phyloP scores from a whole-genome alignment of 352 stramenopile species.

The Globisporangium splendens region DNA sequence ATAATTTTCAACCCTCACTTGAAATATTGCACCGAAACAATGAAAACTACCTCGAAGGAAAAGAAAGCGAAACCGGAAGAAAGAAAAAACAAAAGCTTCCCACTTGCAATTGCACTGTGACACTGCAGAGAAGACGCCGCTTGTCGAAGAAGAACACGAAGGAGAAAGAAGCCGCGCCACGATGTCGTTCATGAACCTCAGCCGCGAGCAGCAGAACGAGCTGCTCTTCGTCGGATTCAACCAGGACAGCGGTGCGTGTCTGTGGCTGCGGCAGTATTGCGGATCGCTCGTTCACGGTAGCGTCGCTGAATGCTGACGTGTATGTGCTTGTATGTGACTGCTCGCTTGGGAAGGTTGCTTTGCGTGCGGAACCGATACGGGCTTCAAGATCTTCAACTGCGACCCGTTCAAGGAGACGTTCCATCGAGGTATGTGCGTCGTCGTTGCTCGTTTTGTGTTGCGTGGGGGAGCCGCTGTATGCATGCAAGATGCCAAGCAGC shows the following conservation, averaged over 20 bases:
- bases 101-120: neutral
- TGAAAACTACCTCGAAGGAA: neutral
- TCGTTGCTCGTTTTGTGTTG: conserved; percentile 1
- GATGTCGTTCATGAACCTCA: conserved; percentile 83
- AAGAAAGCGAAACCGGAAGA: neutral
- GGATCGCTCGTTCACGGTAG: neutral
- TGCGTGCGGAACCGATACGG: conserved; percentile 92
- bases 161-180: neutral
- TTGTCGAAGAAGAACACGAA: neutral
- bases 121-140: conserved; percentile 2
- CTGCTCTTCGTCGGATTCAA: conserved; percentile 95
- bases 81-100: neutral
- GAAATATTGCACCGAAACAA: too few species aligned
- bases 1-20: too few species aligned
- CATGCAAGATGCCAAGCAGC: neutral
- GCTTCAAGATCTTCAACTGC: conserved; percentile 99
- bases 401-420: conserved; percentile 98
- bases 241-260: conserved; percentile 85
- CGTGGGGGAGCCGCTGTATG: neutral
- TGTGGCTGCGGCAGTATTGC: neutral
- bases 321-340: neutral
- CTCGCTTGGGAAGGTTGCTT: conserved; percentile 76
- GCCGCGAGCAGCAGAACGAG: conserved; percentile 88
- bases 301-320: neutral
- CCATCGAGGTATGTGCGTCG: conserved; percentile 62